Conservation (phyloP, 805 yeast species). For the Yarrowia keelungensis region DNA sequence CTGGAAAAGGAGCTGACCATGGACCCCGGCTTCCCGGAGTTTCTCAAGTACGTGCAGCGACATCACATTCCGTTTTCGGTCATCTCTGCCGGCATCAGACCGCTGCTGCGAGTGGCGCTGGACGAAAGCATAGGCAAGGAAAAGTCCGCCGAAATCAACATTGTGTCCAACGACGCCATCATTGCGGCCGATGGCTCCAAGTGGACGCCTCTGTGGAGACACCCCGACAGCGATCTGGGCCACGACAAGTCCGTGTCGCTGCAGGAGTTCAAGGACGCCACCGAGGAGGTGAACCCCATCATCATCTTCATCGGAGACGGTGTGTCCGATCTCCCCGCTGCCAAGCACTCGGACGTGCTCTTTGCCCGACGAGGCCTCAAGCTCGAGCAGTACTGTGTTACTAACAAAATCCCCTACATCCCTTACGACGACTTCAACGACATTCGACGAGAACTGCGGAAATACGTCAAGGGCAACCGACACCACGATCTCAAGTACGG, state of each 20-base stretch:
- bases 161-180: slow-evolving; percentile 53
- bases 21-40: slow-evolving; percentile 52
- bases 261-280: slow-evolving; percentile 50
- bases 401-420: slow-evolving; percentile 53
- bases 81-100: slow-evolving; percentile 55
- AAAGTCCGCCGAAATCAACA: slow-evolving; percentile 50
- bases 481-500: slow-evolving; percentile 37
- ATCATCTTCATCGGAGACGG: slow-evolving; percentile 65
- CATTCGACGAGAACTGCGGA: slow-evolving; percentile 47
- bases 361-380: slow-evolving; percentile 55
- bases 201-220: slow-evolving; percentile 55
- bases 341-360: slow-evolving; percentile 54
- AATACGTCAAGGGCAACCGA: slow-evolving; percentile 38
- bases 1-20: slow-evolving; percentile 51
- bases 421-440: slow-evolving; percentile 54
- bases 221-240: slow-evolving; percentile 53
- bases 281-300: slow-evolving; percentile 40
- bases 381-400: slow-evolving; percentile 53
- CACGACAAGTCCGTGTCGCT: slow-evolving; percentile 55
- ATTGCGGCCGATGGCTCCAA: slow-evolving; percentile 49
- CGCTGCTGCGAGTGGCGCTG: slow-evolving; percentile 53
- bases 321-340: slow-evolving; percentile 57
- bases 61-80: slow-evolving; percentile 54
- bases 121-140: slow-evolving; percentile 53
- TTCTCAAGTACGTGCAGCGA: slow-evolving; percentile 51